phyloP scores from a whole-genome alignment of 2,329 filamentous ascomycete species.

The Talaromyces sp. region DNA sequence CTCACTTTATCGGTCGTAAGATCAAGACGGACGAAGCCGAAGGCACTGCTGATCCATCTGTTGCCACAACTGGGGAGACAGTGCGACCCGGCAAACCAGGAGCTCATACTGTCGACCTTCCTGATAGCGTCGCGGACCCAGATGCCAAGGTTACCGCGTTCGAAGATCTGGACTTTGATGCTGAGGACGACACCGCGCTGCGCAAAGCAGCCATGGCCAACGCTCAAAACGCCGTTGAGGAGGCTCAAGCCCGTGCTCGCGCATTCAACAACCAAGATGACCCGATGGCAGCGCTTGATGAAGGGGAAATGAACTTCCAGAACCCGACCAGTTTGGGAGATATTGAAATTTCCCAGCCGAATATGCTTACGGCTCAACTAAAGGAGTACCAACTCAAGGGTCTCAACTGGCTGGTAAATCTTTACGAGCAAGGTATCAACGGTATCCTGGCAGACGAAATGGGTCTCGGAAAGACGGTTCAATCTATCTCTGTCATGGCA shows the following conservation, averaged over 20 bases:
- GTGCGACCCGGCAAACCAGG: constrained; percentile 26
- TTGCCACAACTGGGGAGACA: constrained; percentile 50
- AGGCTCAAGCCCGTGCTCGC: constrained; percentile 86
- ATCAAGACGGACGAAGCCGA: constrained; percentile 97
- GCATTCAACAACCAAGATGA: constrained; percentile 76
- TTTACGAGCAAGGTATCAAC: constrained; percentile 99
- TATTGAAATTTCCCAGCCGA: constrained; percentile 90
- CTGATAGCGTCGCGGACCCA: constrained; percentile 44
- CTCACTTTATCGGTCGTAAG: constrained; percentile 98
- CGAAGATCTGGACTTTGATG: constrained; percentile 91
- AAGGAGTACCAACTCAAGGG: constrained; percentile 99
- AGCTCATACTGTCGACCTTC: constrained; percentile 43
- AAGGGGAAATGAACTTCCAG: constrained; percentile 99
- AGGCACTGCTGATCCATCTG: constrained; percentile 62
- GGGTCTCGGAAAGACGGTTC: constrained; percentile 98
- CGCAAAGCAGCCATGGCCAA: constrained; percentile 87
- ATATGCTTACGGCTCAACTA: constrained; percentile 85
- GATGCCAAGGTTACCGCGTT: constrained; percentile 82
- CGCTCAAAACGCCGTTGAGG: constrained; percentile 89
- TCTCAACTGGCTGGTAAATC: constrained; percentile 97
- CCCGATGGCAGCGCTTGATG: constrained; percentile 70
- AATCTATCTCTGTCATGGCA: constrained; percentile 98
- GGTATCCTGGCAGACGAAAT: constrained; percentile 98
- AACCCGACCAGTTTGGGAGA: constrained; percentile 93
- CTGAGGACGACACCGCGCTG: constrained; percentile 79